Evolutionary conservation across 441 rosid species (phyloP).

Genomic region (Adansonia rubrostipa): DNA sequence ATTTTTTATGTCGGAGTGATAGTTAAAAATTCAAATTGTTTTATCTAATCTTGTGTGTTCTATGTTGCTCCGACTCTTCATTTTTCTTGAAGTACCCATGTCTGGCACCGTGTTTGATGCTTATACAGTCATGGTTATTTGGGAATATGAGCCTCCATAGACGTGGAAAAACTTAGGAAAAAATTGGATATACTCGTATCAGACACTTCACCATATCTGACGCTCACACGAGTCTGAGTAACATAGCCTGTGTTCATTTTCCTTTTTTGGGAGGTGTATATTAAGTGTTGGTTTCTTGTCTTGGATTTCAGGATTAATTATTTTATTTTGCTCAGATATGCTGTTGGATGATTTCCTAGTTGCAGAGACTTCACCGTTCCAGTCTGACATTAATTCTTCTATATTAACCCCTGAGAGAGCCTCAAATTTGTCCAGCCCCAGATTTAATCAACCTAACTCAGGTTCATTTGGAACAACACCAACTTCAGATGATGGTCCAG

Average conservation of each 20-base stretch:
- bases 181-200: no score
- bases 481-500: constrained; percentile 49
- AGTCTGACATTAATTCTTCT: constrained; percentile 72
- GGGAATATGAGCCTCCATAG: no score
- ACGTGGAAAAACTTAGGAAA: no score
- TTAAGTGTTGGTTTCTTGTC: neutral
- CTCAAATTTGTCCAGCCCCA: constrained; percentile 59
- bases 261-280: neutral
- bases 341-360: constrained; percentile 85
- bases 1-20: neutral
- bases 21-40: neutral
- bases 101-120: no score
- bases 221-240: no score
- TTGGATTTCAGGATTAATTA: neutral
- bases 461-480: constrained; percentile 45
- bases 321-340: constrained; percentile 57
- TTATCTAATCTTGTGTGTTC: neutral
- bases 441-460: constrained; percentile 40
- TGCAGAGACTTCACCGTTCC: constrained; percentile 86
- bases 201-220: no score
- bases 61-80: no score
- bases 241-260: no score
- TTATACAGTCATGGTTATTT: no score
- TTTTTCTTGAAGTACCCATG: no score
- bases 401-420: constrained; percentile 68